Evolutionary conservation across 1,284 basidiomycete genomes (phyloP).

Genomic region (Cronartium quercuum): DNA sequence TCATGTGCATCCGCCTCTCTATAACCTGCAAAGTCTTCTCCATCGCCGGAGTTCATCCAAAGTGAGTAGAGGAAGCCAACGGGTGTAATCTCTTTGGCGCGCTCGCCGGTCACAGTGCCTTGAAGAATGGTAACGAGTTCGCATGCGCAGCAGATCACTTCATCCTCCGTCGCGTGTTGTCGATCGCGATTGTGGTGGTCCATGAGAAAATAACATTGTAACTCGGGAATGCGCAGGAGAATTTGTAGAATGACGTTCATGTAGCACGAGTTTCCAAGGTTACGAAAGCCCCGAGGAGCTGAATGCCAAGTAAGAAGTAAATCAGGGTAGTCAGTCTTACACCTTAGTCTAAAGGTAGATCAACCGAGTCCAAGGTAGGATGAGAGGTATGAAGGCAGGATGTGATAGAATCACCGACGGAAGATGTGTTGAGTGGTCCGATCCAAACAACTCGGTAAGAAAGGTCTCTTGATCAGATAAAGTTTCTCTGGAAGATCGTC

Average conservation of each 20-base stretch:
- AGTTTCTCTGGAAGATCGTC: neutral
- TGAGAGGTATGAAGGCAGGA: neutral
- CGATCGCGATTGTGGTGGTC: slow-evolving; percentile 36
- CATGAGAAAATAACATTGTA: slow-evolving; percentile 24
- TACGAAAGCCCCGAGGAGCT: slow-evolving; percentile 28
- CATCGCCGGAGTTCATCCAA: slow-evolving; percentile 29
- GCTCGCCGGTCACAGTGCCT: neutral
- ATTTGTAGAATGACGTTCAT: slow-evolving; percentile 35
- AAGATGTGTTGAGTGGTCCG: slow-evolving; percentile 34
- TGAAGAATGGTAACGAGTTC: slow-evolving; percentile 25
- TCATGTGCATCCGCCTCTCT: slow-evolving; percentile 35
- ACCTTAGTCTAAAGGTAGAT: neutral
- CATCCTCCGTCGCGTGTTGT: slow-evolving; percentile 10
- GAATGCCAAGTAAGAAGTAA: neutral
- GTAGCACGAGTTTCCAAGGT: slow-evolving; percentile 35
- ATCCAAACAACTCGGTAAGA: slow-evolving; percentile 10
- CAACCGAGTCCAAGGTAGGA: neutral
- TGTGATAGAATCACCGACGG: neutral
- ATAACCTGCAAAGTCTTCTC: slow-evolving; percentile 37
- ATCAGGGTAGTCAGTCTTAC: neutral
- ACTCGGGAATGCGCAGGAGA: slow-evolving; percentile 27
- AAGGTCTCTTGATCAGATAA: slow-evolving; percentile 12
- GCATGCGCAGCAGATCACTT: slow-evolving; percentile 26
- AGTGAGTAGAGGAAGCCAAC: slow-evolving; percentile 22
- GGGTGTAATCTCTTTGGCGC: slow-evolving; percentile 11